These are phyloP conservation scores for Kalmusia sp. DNA, from an alignment of 2,329 filamentous ascomycete genomes.

Conservation along the genomic window DNA sequence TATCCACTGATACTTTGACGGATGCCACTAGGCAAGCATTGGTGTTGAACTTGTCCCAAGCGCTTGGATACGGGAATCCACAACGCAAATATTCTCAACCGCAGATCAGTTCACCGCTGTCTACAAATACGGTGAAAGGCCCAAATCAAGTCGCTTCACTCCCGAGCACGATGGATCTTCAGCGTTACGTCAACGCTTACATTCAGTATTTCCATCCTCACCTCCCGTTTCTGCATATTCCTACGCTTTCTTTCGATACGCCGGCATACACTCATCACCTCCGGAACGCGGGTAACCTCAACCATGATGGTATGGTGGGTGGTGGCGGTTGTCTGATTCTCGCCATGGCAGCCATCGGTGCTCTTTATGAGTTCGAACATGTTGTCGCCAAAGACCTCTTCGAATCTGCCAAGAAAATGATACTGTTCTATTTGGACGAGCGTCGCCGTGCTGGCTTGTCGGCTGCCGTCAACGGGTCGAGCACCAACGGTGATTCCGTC, in stretches of 20 bases:
- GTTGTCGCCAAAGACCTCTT: conserved; percentile 83
- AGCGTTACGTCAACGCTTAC: conserved; percentile 89
- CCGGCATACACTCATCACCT: conserved; percentile 68
- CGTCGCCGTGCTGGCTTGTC: conserved; percentile 83
- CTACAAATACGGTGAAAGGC: conserved; percentile 41
- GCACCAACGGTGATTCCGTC: conserved; percentile 62
- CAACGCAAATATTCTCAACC: conserved; percentile 67
- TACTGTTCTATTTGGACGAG: conserved; percentile 90
- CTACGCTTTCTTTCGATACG: conserved; percentile 89
- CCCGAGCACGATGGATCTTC: conserved; percentile 83
- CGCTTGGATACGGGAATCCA: conserved; percentile 59
- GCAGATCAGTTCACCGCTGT: conserved; percentile 61
- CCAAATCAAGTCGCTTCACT: conserved; percentile 63
- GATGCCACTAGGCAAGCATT: conserved; percentile 70
- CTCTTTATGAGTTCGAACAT: conserved; percentile 86
- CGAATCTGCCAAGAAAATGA: conserved; percentile 93
- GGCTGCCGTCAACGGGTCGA: conserved; percentile 62
- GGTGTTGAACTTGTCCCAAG: conserved; percentile 67
- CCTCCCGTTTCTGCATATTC: conserved; percentile 90
- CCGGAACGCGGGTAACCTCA: conserved; percentile 64
- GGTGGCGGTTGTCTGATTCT: conserved; percentile 87
- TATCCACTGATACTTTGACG: conserved; percentile 70
- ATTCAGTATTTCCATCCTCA: conserved; percentile 93
- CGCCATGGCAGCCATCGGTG: conserved; percentile 86
- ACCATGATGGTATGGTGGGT: conserved; percentile 65